A percentile compares a stretch with the other conserved stretches of the same genome.
Evolutionary conservation across 2,329 filamentous ascomycete genomes (phyloP).

Genomic region (Nannizziopsis arthrosporioides): DNA sequence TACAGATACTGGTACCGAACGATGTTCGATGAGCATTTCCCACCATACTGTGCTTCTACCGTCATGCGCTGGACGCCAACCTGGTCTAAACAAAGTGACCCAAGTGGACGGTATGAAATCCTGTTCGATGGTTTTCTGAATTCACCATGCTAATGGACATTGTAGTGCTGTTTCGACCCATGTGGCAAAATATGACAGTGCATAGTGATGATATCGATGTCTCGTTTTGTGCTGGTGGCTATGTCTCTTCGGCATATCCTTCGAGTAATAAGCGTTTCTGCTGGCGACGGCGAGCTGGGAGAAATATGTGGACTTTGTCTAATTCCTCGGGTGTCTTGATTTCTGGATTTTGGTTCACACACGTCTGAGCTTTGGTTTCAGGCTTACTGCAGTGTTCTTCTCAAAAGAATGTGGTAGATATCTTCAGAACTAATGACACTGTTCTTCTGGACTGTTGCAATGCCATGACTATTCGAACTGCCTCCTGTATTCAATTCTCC

Average conservation of each 20-base stretch:
- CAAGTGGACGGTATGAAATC: conserved; percentile 64
- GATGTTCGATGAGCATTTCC: conserved; percentile 99
- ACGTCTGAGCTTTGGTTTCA: not conserved
- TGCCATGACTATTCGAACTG: too few species aligned
- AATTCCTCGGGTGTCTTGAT: not conserved
- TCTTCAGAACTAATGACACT: not conserved
- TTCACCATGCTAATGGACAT: conserved; percentile 14
- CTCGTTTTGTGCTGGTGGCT: conserved; percentile 6
- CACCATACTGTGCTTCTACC: conserved; percentile 75
- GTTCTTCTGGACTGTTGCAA: too few species aligned
- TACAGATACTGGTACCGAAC: conserved; percentile 82
- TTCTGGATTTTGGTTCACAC: not conserved
- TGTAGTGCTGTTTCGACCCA: conserved; percentile 63
- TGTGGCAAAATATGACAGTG: conserved; percentile 57
- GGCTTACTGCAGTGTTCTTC: not conserved
- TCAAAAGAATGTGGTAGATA: conserved; percentile 3
- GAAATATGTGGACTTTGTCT: too few species aligned
- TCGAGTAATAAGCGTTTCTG: not conserved
- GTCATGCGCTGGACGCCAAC: conserved; percentile 96
- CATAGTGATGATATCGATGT: conserved; percentile 13
- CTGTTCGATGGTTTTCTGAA: not conserved
- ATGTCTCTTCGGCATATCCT: conserved; percentile 13
- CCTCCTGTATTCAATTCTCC: too few species aligned
- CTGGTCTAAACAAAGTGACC: conserved; percentile 93
- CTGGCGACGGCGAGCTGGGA: not conserved